Evolutionary conservation across 495 filamentous ascomycete genomes (phyloP).

Genomic region (Penicillium alfredii): DNA sequence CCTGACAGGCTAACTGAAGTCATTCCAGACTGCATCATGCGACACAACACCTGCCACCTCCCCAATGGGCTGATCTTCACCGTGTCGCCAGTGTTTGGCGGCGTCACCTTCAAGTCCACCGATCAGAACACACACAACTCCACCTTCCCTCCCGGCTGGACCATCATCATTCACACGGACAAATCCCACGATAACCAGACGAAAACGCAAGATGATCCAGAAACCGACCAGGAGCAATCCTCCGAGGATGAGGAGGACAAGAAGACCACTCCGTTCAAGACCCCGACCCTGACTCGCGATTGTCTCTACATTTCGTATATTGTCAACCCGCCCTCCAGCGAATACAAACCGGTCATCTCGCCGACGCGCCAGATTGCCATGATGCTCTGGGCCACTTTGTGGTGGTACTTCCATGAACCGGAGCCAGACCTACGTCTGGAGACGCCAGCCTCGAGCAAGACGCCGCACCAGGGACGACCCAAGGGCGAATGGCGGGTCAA

Average conservation of each 20-base stretch:
- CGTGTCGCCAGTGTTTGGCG: slow-evolving; percentile 78
- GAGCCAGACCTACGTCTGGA: slow-evolving; percentile 47
- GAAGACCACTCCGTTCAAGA: slow-evolving; percentile 50
- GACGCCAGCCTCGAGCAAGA: slow-evolving; percentile 56
- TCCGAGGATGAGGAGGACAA: slow-evolving; percentile 17
- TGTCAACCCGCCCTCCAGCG: slow-evolving; percentile 69
- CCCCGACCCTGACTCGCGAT: slow-evolving; percentile 71
- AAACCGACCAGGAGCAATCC: slow-evolving; percentile 4
- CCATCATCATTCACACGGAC: slow-evolving; percentile 70
- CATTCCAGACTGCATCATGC: slow-evolving; percentile 22
- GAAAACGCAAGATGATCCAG: slow-evolving; percentile 7
- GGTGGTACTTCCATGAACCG: slow-evolving; percentile 88
- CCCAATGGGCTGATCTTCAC: slow-evolving; percentile 83
- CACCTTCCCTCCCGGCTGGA: slow-evolving; percentile 82
- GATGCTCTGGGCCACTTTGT: slow-evolving; percentile 93
- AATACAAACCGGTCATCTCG: slow-evolving; percentile 72
- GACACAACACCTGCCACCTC: slow-evolving; percentile 47
- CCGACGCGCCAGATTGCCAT: slow-evolving; percentile 83
- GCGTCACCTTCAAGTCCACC: slow-evolving; percentile 79
- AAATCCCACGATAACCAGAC: slow-evolving; percentile 40
- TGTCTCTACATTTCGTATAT: slow-evolving; percentile 86
- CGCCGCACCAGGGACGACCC: slow-evolving; percentile 64
- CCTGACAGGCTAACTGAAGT: too few species aligned
- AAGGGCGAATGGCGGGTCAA: slow-evolving; percentile 83
- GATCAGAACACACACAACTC: slow-evolving; percentile 61